Conservation (phyloP, 1,139 yeast genomes). For the Pichia cactophila region DNA sequence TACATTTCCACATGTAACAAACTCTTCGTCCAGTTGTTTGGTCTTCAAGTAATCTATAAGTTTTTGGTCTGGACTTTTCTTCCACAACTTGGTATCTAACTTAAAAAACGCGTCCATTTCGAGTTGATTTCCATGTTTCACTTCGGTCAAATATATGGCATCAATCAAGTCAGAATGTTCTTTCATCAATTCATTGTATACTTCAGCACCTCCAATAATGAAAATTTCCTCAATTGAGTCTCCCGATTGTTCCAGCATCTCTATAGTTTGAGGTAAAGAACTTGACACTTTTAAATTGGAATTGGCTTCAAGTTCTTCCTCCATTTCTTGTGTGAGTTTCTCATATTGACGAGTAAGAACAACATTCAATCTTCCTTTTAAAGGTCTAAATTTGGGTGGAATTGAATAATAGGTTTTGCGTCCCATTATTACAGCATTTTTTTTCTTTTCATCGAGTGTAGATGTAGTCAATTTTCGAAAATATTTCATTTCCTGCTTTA, state of each 20-base stretch:
- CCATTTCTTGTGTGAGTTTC: conserved; percentile 12
- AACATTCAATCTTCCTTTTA: conserved; percentile 67
- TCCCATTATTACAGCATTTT: conserved; percentile 92
- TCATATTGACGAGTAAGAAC: conserved; percentile 51
- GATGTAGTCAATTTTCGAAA: conserved; percentile 65
- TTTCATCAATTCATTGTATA: conserved; percentile 48
- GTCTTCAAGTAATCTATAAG: conserved; percentile 17
- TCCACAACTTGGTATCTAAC: conserved; percentile 27
- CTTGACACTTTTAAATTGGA: conserved; percentile 34
- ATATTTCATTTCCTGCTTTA: conserved; percentile 77
- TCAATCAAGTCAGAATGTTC: conserved; percentile 36
- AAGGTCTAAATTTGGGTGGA: conserved; percentile 76
- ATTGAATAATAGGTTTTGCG: conserved; percentile 94
- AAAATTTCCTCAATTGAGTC: conserved; percentile 49
- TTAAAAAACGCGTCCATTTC: conserved; percentile 61
- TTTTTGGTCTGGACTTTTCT: conserved; percentile 10
- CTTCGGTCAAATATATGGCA: conserved; percentile 68
- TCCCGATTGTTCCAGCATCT: conserved; percentile 12
- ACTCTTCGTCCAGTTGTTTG: conserved; percentile 22
- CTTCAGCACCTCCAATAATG: conserved; percentile 90
- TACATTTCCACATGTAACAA: conserved; percentile 25
- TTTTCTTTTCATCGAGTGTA: conserved; percentile 29
- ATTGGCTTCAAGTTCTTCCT: conserved; percentile 20
- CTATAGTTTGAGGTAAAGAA: conserved; percentile 41
- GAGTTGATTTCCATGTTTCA: conserved; percentile 35